Conservation (phyloP, 257 asterid genomes). For the Fraxinus cuspidata region DNA sequence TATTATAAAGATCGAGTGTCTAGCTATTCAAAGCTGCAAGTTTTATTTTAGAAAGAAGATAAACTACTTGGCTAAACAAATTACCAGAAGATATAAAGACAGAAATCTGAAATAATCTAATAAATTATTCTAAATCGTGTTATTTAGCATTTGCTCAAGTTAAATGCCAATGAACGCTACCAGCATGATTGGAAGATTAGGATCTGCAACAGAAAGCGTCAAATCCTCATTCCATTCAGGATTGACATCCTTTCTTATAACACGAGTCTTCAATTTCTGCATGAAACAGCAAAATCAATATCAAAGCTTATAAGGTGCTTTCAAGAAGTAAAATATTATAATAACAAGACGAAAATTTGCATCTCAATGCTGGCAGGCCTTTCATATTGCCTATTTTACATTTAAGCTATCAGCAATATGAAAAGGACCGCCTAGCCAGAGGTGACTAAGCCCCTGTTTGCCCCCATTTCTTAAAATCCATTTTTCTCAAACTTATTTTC, state of each 20-base stretch:
- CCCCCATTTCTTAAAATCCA: too few relatives aligned
- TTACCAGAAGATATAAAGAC: background rate
- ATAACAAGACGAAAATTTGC: background rate
- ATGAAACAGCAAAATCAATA: background rate
- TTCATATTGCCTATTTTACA: too few relatives aligned
- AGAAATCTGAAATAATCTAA: background rate
- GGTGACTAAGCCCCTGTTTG: background rate
- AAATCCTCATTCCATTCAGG: constrained; percentile 35
- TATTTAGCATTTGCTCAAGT: background rate
- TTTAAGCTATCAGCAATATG: too few relatives aligned
- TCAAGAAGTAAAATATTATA: background rate
- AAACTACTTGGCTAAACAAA: background rate
- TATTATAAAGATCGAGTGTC: background rate
- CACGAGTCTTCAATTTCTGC: constrained; percentile 32
- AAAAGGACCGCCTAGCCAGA: background rate
- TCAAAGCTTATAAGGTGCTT: background rate
- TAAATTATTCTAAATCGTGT: background rate
- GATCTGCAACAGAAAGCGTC: constrained; percentile 30
- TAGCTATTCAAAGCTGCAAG: too few relatives aligned
- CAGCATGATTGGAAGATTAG: constrained; percentile 26
- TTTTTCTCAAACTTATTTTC: background rate
- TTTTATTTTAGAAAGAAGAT: background rate
- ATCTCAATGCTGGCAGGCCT: too few relatives aligned
- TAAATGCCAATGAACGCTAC: constrained; percentile 14
- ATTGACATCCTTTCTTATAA: constrained; percentile 24